These are phyloP conservation scores for Anaeramoeba flamelloides DNA, from an alignment of 78 protist species.

Conservation along the genomic window DNA sequence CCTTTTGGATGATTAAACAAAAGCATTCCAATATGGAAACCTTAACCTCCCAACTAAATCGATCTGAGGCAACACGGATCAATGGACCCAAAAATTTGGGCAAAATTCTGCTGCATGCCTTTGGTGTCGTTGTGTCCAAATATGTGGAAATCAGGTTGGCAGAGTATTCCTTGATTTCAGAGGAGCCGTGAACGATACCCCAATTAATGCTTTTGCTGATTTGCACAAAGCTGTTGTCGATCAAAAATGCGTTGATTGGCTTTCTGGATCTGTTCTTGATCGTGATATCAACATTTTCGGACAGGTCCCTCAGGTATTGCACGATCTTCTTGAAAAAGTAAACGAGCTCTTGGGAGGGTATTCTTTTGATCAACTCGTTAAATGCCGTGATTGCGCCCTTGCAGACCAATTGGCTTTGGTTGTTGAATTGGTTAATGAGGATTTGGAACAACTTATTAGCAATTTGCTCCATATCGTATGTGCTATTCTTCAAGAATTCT, in stretches of 20 bases:
- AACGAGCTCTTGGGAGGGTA: no score
- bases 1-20: not conserved
- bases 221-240: not conserved
- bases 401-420: no score
- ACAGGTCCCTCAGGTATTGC: not conserved
- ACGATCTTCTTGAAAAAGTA: not conserved
- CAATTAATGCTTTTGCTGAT: not conserved
- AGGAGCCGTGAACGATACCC: not conserved
- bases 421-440: no score
- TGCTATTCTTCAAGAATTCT: no score
- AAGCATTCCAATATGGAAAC: not conserved
- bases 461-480: no score
- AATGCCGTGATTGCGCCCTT: no score
- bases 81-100: not conserved
- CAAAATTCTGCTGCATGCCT: not conserved
- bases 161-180: not conserved
- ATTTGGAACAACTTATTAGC: no score
- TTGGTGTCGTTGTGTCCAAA: not conserved
- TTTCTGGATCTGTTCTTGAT: not conserved
- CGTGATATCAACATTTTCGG: not conserved
- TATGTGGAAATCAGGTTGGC: not conserved
- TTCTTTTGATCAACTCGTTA: no score
- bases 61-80: not conserved
- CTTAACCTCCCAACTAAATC: not conserved
- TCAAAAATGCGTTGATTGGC: not conserved